Percentiles rank a stretch among this genome's conserved stretches.
These are phyloP conservation scores for Colletotrichum phormii DNA, from an alignment of 2,329 filamentous ascomycete genomes.

Conservation along the genomic window DNA sequence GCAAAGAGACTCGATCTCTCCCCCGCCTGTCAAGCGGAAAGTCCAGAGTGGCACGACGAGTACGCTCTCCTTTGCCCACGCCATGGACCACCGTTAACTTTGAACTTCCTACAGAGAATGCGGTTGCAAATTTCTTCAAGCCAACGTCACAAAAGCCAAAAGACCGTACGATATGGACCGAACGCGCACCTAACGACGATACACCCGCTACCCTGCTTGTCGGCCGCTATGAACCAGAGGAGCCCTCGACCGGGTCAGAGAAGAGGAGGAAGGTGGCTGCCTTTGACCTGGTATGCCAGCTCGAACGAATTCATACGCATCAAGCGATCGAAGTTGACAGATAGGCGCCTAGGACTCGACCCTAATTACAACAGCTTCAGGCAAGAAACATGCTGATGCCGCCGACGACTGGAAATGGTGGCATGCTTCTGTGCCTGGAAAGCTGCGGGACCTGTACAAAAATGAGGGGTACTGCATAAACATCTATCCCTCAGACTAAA, in stretches of 20 bases:
- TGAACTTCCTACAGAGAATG: slow-evolving; percentile 62
- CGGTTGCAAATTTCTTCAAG: slow-evolving; percentile 88
- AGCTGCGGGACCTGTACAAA: slow-evolving; percentile 73
- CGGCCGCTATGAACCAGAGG: slow-evolving; percentile 72
- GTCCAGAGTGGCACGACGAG: slow-evolving; percentile 64
- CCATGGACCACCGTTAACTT: not conserved
- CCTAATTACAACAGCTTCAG: slow-evolving; percentile 82
- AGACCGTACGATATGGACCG: slow-evolving; percentile 78
- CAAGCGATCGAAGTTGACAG: slow-evolving; percentile 11
- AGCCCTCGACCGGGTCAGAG: slow-evolving; percentile 42
- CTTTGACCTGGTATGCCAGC: slow-evolving; percentile 71
- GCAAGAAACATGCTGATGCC: slow-evolving; percentile 79
- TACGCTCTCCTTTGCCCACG: slow-evolving; percentile 42
- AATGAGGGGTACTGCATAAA: slow-evolving; percentile 69
- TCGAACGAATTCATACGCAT: not conserved
- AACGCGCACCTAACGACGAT: slow-evolving; percentile 66
- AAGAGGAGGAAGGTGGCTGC: slow-evolving; percentile 73
- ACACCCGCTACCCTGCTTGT: slow-evolving; percentile 74
- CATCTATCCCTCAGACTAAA: not conserved
- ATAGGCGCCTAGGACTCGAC: slow-evolving; percentile 78
- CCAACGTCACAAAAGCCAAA: slow-evolving; percentile 87
- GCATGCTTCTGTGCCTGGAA: slow-evolving; percentile 76
- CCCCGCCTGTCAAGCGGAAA: slow-evolving; percentile 65
- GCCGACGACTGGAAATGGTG: slow-evolving; percentile 96
- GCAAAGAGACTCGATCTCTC: slow-evolving; percentile 59